These are phyloP conservation scores for Microglena sp. DNA, from an alignment of 139 green algal species.

Conservation along the genomic window DNA sequence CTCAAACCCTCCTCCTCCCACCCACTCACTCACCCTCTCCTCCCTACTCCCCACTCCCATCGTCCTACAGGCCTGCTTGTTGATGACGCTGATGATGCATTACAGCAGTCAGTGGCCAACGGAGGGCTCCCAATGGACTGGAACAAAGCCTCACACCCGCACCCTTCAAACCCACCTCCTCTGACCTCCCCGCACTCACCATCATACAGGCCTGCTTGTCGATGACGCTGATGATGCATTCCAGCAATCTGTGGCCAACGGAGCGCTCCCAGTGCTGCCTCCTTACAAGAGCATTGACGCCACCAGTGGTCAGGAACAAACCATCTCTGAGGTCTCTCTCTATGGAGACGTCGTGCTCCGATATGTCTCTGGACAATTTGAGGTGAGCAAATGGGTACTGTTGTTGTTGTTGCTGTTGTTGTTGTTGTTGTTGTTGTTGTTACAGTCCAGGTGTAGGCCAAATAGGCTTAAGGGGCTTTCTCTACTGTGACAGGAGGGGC, in stretches of 20 bases:
- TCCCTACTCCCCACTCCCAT: no score
- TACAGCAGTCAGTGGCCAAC: slow-evolving; percentile 44
- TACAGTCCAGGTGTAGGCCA: no score
- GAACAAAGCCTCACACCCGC: no score
- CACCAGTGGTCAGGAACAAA: not conserved
- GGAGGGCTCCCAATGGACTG: slow-evolving; percentile 58
- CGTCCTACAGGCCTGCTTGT: slow-evolving; percentile 76
- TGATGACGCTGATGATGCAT: slow-evolving; percentile 69
- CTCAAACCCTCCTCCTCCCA: not conserved
- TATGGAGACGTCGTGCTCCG: slow-evolving; percentile 93
- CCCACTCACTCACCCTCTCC: no score
- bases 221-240: slow-evolving; percentile 71
- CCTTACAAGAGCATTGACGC: slow-evolving; percentile 48
- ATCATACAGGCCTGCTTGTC: slow-evolving; percentile 61
- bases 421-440: no score
- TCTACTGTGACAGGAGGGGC: no score
- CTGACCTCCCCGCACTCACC: slow-evolving; percentile 3
- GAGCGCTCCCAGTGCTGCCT: slow-evolving; percentile 46
- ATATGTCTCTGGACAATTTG: slow-evolving; percentile 28
- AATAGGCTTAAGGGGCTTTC: no score
- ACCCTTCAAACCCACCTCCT: no score
- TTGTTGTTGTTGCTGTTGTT: no score
- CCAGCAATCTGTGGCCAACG: slow-evolving; percentile 48
- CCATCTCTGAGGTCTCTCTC: slow-evolving; percentile 68
- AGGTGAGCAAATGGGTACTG: no score